Base-by-base conservation (phyloP, 257 asterid species). In the Solanum sparsipilum region DNA sequence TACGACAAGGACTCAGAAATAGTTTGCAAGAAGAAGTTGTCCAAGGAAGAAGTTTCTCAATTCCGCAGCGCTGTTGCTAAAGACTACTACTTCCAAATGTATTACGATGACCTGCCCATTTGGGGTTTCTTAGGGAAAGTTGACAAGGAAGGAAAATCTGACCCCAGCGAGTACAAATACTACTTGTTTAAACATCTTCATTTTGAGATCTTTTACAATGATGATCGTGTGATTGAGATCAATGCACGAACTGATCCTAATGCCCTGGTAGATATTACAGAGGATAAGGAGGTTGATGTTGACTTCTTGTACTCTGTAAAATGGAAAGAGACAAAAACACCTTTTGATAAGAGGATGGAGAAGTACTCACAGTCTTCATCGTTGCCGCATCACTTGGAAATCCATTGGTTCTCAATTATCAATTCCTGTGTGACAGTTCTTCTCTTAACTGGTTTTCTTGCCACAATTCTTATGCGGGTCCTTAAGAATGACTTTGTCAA, bases 281-380 rank as follows among this genome's bases (percentile, higher is more conserved):
- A 86, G 76, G 92, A 88, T 74, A 90, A 90, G 11, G 90, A 86
- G 81, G 90, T 83, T 25, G 90, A 90, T 86, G 89, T 88, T 23
- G 92, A 90, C 23, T 90, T 90, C 86, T 71, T 84, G 87, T 90
- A 90, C 65, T 52, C 89, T 73, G 92, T 88, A 9, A 90, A 90
- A 90, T 90, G 92, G 92, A 88, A 88, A 83, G 92, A 86, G 87
- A 88, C 92, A 9, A 84, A 71, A 63, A 90, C 34, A 13, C 84
- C 86, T 34, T 90, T 90, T 36, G 90, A 90, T 36, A 90, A 90
- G 76, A 90, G 92, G 89, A 90, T 90, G 92, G 92, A 90, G 70
- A 90, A 88, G 88, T 90, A 88, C 78, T 86, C 92, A 32, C 90
- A 90, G 35, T 36, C 87, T 82, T 90, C 92, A 20, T 88, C 92